Base-by-base conservation (phyloP, 805 yeast species). In the Pichia deserticola region DNA sequence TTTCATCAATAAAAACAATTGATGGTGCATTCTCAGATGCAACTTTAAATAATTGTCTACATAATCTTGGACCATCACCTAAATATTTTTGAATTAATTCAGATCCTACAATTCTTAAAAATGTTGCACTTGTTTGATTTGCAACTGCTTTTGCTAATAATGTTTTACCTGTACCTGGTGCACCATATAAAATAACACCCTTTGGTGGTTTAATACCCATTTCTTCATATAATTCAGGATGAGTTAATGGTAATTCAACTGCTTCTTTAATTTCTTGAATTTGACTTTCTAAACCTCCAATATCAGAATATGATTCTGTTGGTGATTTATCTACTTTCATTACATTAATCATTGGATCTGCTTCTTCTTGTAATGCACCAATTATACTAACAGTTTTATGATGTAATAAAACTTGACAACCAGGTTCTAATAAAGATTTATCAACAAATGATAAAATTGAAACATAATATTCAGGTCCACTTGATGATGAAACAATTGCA, bases 171-270 rank as follows among this genome's bases (percentile, higher is more conserved):
- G 98, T 92, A 69, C 98, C 98, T 36, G 98, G 98, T 0, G 97
- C 95, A 62, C 98, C 98, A 65, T 92, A 92, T 51, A 92, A 75
- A 59, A 92, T 90, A 47, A 92, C 98, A 72, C 98, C 98, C 72
- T 92, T 92, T 47, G 98, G 98, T 11, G 97, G 98, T 63, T 90
- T 89, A 62, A 92, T 92, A 60, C 98, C 98, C 97, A 92, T 90
- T 68, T 90, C 97, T 71, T 93, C 97, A 69, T 90, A 92, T 60
- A 92, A 73, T 67, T 92, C 98, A 0, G 98, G 98, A 69, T 92
- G 97, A 12, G 97, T 89, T 55, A 90, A 75, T 11, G 98, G 98
- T 60, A 92, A 76, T 68, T 92, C 98, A 13, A 92, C 97, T 7
- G 96, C 87, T 69, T 92, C 98, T 71, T 93, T 93, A 60, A 93